Base-by-base conservation (phyloP, 2,329 filamentous ascomycete genomes). In the Nemania sp. region DNA sequence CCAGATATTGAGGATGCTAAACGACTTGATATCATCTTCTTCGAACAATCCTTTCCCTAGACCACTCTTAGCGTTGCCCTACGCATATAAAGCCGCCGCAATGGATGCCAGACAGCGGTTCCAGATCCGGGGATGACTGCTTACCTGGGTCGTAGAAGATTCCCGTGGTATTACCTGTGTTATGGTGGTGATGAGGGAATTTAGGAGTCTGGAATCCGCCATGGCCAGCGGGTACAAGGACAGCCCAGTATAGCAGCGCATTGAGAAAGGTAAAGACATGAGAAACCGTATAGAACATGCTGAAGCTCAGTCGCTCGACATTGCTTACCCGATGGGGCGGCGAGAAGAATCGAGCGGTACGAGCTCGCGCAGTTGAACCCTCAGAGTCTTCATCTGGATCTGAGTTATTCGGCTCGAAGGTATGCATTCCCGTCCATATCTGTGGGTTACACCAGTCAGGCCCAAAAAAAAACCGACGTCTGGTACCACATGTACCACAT, bases 341-440 rank as follows among this genome's bases (percentile, higher is more conserved):
- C 2, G 81, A 82, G 69, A 83, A 74, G 64, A 71, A 66, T 3
- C 70, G 73, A 59, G 81, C 66, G 53, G 80, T 62, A 37, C 64
- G 71, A 20, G 73, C 65, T 77, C 78, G 66, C 74, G 71, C 9
- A 70, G 69, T 35, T 69, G 76, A 62, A 72, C 75, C 65, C 15
- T 64, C 57, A 15, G 65, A 64, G 6, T 71, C 66, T 42, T 65
- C 56, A 1, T 66, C 55, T 35, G 73, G 67, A 0, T 79, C 75
- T 9, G 73, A 66, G 10, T 63, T 56, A 18, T 78, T 74, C 0
- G 81, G 80, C 53, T 78, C 78, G 67, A 82, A 78, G 29, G 83
- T 73, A 65, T 84, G 82, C 49, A 81, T 81, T 51, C 79, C 80
- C 0, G 80, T 83, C 81, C 81, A 84, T 29, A 72, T 73, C 81